Evolutionary conservation across 805 yeast genomes (phyloP).

Genomic region (Peterozyma toletana): DNA sequence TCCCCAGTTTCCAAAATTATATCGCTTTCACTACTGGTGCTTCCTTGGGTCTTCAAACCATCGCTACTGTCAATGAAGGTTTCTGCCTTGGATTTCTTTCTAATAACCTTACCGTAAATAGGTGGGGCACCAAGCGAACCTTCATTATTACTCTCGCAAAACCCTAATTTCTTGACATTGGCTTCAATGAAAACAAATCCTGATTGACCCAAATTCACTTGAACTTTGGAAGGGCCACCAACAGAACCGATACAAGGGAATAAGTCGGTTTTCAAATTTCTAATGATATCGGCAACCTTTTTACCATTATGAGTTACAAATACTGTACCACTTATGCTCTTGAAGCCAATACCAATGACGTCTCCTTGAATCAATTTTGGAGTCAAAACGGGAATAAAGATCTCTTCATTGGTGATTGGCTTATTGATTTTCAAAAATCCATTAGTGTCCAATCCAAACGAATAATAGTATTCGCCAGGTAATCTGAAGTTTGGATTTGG

Average conservation of each 20-base stretch:
- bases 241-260: slow-evolving; percentile 50
- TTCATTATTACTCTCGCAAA: slow-evolving; percentile 40
- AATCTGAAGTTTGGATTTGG: slow-evolving; percentile 72
- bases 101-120: slow-evolving; percentile 17
- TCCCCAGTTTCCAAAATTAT: slow-evolving; percentile 65
- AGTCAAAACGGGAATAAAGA: slow-evolving; percentile 33
- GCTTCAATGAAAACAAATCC: slow-evolving; percentile 92
- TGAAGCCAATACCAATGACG: slow-evolving; percentile 49
- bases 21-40: slow-evolving; percentile 23
- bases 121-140: slow-evolving; percentile 33
- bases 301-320: slow-evolving; percentile 52
- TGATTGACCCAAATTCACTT: slow-evolving; percentile 68
- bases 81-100: background rate
- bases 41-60: background rate
- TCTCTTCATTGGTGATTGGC: slow-evolving; percentile 41
- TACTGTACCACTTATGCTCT: slow-evolving; percentile 37
- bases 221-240: slow-evolving; percentile 38
- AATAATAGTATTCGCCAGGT: slow-evolving; percentile 68
- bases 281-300: slow-evolving; percentile 41
- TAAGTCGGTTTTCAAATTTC: slow-evolving; percentile 39
- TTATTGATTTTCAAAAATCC: slow-evolving; percentile 64
- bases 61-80: background rate
- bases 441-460: slow-evolving; percentile 66
- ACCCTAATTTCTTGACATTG: slow-evolving; percentile 55
- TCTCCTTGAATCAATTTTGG: slow-evolving; percentile 48